Conservation (phyloP, 768 basidiomycete species). For the Suillus hirtellus region DNA sequence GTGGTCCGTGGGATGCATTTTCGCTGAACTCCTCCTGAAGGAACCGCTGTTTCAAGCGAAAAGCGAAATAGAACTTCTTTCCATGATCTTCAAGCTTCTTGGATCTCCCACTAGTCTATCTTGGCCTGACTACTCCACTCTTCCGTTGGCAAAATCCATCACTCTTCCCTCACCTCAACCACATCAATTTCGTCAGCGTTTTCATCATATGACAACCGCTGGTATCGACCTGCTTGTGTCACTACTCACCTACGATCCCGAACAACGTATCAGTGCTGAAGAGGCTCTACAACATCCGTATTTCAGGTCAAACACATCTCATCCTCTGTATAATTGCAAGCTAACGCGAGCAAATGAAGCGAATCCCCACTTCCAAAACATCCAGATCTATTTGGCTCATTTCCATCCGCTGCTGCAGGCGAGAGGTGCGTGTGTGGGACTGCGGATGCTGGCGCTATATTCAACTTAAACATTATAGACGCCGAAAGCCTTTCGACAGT, state of each 20-base stretch:
- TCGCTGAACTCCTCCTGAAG: constrained; percentile 92
- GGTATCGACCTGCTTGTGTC: constrained; percentile 84
- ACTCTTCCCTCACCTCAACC: constrained; percentile 73
- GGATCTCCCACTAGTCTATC: constrained; percentile 86
- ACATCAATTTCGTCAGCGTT: constrained; percentile 79
- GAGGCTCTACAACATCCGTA: constrained; percentile 91
- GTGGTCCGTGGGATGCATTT: constrained; percentile 99
- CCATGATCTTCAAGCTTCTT: constrained; percentile 92
- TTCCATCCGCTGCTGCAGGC: constrained; percentile 94
- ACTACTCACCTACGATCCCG: constrained; percentile 88
- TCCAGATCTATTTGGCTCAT: constrained; percentile 92
- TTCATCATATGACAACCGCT: constrained; percentile 78
- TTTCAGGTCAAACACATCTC: constrained; percentile 60
- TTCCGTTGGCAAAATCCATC: constrained; percentile 83
- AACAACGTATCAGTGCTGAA: constrained; percentile 80
- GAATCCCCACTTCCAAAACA: constrained; percentile 96
- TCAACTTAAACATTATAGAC: constrained; percentile 41
- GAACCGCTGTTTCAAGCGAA: constrained; percentile 99
- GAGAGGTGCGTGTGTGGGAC: constrained; percentile 67
- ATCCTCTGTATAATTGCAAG: background rate
- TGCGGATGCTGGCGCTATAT: background rate
- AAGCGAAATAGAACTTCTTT: constrained; percentile 87
- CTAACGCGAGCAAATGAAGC: constrained; percentile 38
- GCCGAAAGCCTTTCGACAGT: constrained; percentile 74
- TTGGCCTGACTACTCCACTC: constrained; percentile 82